phyloP scores from a whole-genome alignment of 768 basidiomycete species.

The Naganishia kalamii region DNA sequence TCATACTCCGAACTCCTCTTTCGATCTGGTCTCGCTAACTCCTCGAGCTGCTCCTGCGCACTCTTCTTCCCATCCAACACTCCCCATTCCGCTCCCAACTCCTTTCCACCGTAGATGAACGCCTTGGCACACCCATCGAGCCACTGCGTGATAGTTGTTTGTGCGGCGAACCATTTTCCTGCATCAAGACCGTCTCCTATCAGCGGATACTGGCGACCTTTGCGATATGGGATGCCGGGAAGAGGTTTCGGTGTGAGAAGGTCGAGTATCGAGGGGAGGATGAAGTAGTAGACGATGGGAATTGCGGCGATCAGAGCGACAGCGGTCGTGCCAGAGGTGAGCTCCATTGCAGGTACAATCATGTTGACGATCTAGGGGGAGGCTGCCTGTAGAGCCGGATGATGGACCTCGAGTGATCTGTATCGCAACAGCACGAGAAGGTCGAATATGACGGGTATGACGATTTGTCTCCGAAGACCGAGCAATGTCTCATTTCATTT shows the following conservation, averaged over 20 bases:
- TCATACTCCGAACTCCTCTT: slow-evolving; percentile 18
- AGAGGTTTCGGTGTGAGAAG: slow-evolving; percentile 28
- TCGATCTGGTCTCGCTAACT: not conserved
- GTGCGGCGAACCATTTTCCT: slow-evolving; percentile 9
- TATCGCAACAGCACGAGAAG: too few relatives aligned
- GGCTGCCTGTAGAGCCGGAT: too few relatives aligned
- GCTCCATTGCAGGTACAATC: too few relatives aligned
- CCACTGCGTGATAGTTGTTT: slow-evolving; percentile 10
- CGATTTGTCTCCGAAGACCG: too few relatives aligned
- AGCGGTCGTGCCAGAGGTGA: not conserved
- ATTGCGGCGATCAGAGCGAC: not conserved
- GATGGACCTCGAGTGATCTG: too few relatives aligned
- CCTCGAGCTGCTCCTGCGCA: not conserved
- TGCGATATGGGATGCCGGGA: slow-evolving; percentile 28
- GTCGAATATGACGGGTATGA: too few relatives aligned
- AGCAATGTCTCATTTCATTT: too few relatives aligned
- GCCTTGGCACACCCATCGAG: not conserved
- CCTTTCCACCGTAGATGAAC: slow-evolving; percentile 1
- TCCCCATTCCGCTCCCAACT: not conserved
- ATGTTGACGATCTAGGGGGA: too few relatives aligned
- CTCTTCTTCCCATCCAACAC: slow-evolving; percentile 1
- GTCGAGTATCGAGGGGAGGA: slow-evolving; percentile 5
- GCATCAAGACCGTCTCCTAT: slow-evolving; percentile 26
- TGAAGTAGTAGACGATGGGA: not conserved
- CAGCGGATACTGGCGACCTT: slow-evolving; percentile 22